These are phyloP conservation scores for Fusarium sublunatum DNA, from an alignment of 2,329 filamentous ascomycete genomes.

Conservation along the genomic window DNA sequence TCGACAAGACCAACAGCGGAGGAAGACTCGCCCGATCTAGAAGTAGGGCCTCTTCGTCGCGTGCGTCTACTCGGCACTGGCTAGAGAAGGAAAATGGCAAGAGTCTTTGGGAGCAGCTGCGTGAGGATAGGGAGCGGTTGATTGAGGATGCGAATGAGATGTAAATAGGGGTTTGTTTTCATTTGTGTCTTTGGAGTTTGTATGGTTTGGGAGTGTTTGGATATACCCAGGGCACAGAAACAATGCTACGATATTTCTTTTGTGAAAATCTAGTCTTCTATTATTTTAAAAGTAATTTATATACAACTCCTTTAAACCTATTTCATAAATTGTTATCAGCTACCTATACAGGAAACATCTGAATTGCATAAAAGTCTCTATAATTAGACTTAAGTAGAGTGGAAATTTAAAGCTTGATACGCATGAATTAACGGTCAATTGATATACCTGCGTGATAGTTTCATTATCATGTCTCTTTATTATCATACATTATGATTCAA, in stretches of 20 bases:
- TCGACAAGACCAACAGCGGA: background rate
- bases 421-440: too few species aligned
- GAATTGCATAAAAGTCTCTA: too few species aligned
- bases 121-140: background rate
- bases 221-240: slow-evolving; percentile 20
- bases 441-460: too few species aligned
- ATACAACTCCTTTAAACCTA: too few species aligned
- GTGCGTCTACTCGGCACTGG: background rate
- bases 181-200: background rate
- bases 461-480: too few species aligned
- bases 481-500: too few species aligned
- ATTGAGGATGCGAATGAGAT: slow-evolving; percentile 2
- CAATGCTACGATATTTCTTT: slow-evolving; percentile 8
- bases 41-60: background rate
- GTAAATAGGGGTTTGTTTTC: slow-evolving; percentile 3
- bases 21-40: background rate
- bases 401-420: too few species aligned
- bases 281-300: too few species aligned
- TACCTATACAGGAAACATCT: too few species aligned
- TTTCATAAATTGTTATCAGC: too few species aligned
- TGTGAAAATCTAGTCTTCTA: background rate
- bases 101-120: slow-evolving; percentile 9
- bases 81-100: background rate
- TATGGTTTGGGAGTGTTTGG: slow-evolving; percentile 2
- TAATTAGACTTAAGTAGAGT: too few species aligned